Conservation (phyloP, 495 filamentous ascomycete genomes). For the Trichocladium antarcticum region DNA sequence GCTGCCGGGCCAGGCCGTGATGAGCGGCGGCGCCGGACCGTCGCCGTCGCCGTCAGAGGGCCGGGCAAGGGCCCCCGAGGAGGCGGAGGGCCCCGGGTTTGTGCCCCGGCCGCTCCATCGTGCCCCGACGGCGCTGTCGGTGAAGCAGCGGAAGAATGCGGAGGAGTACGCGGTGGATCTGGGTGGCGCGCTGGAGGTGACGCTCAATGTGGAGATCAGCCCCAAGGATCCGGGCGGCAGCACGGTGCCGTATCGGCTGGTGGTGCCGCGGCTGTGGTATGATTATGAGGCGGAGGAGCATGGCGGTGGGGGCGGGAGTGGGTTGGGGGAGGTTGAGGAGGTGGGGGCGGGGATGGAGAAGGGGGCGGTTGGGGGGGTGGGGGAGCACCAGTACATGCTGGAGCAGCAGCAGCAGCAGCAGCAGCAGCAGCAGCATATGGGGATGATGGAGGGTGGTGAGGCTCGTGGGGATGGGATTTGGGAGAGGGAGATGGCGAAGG, state of each 20-base stretch:
- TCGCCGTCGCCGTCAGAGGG: no score
- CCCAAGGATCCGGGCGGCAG: constrained; percentile 77
- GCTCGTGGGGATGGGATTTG: neutral
- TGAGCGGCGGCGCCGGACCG: constrained; percentile 6
- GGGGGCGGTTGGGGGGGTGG: neutral
- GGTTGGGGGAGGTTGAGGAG: neutral
- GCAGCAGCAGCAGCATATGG: neutral
- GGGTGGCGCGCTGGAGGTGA: constrained; percentile 69
- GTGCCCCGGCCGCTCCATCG: constrained; percentile 50
- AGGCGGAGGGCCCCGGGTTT: no score
- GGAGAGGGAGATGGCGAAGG: neutral
- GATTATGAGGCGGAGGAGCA: constrained; percentile 31
- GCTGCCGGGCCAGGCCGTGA: constrained; percentile 5
- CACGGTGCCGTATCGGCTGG: constrained; percentile 73
- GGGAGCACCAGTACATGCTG: no score
- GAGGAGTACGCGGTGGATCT: constrained; percentile 45
- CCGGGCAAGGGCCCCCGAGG: no score
- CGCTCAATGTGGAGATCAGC: constrained; percentile 76
- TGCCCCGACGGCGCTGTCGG: constrained; percentile 56
- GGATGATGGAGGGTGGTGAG: neutral
- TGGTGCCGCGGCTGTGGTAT: constrained; percentile 66
- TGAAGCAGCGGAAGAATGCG: constrained; percentile 43
- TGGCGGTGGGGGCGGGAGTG: neutral
- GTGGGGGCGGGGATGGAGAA: neutral
- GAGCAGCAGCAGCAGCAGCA: constrained; percentile 1